These are phyloP conservation scores for Hypericum androsaemum DNA, from an alignment of 345 rosid species.

Conservation along the genomic window DNA sequence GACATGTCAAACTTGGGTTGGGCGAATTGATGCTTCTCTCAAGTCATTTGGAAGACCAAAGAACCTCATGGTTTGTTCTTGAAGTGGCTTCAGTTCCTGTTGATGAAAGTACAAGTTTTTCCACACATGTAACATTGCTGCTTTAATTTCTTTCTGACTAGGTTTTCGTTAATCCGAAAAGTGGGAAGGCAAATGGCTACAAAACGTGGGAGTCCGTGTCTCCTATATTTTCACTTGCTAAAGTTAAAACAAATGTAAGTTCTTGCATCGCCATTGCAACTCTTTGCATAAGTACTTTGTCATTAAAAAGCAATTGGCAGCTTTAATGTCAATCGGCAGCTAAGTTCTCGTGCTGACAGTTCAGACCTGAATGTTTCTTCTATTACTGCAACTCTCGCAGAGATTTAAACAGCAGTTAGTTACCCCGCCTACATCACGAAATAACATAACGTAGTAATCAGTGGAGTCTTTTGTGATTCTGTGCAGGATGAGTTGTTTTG, in stretches of 20 bases:
- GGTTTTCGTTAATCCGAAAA: conserved; percentile 82
- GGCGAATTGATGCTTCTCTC: conserved; percentile 39
- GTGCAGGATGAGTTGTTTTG: no score
- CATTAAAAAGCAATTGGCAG: no score
- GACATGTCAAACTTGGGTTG: conserved; percentile 64
- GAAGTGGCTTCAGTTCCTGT: neutral
- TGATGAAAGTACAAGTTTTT: conserved; percentile 9
- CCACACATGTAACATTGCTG: conserved; percentile 9
- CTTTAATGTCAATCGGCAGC: no score
- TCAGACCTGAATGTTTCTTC: no score
- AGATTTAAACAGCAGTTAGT: no score
- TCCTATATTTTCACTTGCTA: conserved; percentile 59
- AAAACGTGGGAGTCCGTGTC: conserved; percentile 74
- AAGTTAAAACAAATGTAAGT: conserved; percentile 58
- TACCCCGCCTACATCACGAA: no score
- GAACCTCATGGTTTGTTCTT: conserved; percentile 56
- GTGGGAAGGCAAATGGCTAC: conserved; percentile 71
- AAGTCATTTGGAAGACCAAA: conserved; percentile 56
- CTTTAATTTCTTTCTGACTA: conserved; percentile 22
- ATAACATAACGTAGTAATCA: no score
- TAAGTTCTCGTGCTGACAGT: no score
- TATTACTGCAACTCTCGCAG: no score
- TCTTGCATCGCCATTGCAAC: neutral
- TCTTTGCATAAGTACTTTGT: no score
- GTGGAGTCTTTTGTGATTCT: no score